phyloP scores from a whole-genome alignment of 257 asterid species.

The Solanum ahanhuiri region DNA sequence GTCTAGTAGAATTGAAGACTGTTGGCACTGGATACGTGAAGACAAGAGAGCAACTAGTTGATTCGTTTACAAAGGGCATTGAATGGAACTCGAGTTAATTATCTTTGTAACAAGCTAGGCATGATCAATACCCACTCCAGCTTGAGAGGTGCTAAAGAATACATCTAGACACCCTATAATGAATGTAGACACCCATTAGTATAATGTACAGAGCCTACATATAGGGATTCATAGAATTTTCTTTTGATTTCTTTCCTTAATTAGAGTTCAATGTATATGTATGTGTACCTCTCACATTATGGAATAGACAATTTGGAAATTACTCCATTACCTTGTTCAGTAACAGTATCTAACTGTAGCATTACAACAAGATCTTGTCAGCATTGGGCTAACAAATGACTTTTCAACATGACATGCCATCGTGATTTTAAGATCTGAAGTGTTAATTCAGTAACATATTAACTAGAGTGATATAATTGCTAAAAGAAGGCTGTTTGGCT shows the following conservation, averaged over 20 bases:
- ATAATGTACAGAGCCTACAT: background rate
- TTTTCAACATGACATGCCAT: background rate
- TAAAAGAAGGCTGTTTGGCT: slow-evolving; percentile 2
- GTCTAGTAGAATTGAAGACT: background rate
- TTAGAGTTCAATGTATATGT: background rate
- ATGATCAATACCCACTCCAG: background rate
- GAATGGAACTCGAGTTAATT: background rate
- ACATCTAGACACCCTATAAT: background rate
- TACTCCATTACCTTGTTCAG: background rate
- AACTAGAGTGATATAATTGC: background rate
- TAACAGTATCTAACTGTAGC: background rate
- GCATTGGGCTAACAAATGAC: background rate
- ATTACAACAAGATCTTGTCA: background rate
- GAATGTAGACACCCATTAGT: background rate
- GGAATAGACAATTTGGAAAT: background rate
- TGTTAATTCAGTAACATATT: background rate
- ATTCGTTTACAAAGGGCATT: background rate
- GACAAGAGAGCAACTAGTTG: background rate
- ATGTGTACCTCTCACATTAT: background rate
- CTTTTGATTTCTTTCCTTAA: background rate
- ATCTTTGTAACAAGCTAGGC: background rate
- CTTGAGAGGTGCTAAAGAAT: background rate
- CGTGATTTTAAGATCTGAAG: background rate
- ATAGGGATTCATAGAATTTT: background rate
- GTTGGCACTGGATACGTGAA: background rate